Conservation (phyloP, 495 filamentous ascomycete species). For the Cercophora scortea region DNA sequence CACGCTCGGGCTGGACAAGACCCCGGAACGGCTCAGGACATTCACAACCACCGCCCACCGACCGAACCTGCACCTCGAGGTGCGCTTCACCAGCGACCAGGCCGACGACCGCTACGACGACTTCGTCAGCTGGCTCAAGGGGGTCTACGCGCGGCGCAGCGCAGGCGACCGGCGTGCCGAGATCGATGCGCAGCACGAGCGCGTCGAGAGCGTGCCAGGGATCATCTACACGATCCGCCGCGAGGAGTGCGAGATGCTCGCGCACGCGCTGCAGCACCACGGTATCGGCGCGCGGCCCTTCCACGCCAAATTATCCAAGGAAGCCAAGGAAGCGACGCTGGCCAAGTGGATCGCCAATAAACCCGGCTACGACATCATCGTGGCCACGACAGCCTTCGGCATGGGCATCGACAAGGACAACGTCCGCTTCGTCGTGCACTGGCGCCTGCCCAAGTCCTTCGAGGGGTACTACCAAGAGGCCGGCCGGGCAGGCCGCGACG, state of each 20-base stretch:
- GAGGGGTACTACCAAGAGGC: constrained; percentile 96
- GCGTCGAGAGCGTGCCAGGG: constrained; percentile 61
- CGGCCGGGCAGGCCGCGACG: constrained; percentile 82
- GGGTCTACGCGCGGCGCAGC: constrained; percentile 57
- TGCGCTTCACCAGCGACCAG: constrained; percentile 75
- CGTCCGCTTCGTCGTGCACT: constrained; percentile 89
- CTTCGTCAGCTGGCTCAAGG: constrained; percentile 65
- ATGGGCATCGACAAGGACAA: constrained; percentile 97
- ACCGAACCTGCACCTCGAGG: constrained; percentile 85
- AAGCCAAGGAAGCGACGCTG: constrained; percentile 56
- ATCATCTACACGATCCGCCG: constrained; percentile 86
- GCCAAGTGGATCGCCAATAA: constrained; percentile 68
- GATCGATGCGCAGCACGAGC: constrained; percentile 40
- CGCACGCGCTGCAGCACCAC: constrained; percentile 50
- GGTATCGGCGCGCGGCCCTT: constrained; percentile 64
- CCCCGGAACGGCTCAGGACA: constrained; percentile 44
- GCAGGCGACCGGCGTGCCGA: constrained; percentile 38
- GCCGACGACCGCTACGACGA: constrained; percentile 60
- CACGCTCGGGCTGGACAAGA: constrained; percentile 57
- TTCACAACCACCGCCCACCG: constrained; percentile 77
- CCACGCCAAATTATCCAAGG: constrained; percentile 56
- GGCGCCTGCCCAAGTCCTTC: constrained; percentile 85
- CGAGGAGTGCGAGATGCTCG: constrained; percentile 66
- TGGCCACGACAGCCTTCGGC: constrained; percentile 91
- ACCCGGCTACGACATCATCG: constrained; percentile 76